Conservation (phyloP, 371 early-diverging fungal species). For the Fennellomyces sp. region DNA sequence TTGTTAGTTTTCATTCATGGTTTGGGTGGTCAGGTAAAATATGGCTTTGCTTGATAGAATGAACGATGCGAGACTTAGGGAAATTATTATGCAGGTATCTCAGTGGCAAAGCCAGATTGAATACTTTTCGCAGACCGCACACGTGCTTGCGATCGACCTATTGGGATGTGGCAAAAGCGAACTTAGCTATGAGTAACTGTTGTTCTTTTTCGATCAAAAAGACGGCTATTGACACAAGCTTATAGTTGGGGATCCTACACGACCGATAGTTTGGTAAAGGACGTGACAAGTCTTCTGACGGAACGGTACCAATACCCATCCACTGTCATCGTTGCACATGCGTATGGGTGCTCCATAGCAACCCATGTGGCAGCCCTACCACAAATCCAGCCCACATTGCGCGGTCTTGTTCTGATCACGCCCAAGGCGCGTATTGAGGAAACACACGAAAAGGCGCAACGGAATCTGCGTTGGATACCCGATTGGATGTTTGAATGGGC, state of each 20-base stretch:
- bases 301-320: slow-evolving; percentile 62
- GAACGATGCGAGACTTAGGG: neutral
- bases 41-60: neutral
- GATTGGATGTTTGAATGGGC: slow-evolving; percentile 58
- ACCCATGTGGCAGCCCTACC: slow-evolving; percentile 52
- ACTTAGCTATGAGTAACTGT: slow-evolving; percentile 25
- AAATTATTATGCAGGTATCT: slow-evolving; percentile 44
- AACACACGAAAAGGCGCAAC: slow-evolving; percentile 38
- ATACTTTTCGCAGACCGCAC: slow-evolving; percentile 69
- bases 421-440: slow-evolving; percentile 61
- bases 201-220: too few species aligned
- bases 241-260: slow-evolving; percentile 52
- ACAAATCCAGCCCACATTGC: slow-evolving; percentile 34
- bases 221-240: too few species aligned
- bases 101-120: slow-evolving; percentile 72
- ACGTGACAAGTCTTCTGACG: slow-evolving; percentile 52
- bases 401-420: slow-evolving; percentile 63
- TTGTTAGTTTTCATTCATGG: slow-evolving; percentile 75
- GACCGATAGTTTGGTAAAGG: slow-evolving; percentile 57
- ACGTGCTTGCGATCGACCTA: slow-evolving; percentile 70
- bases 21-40: slow-evolving; percentile 69
- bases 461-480: slow-evolving; percentile 51
- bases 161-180: slow-evolving; percentile 72
- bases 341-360: slow-evolving; percentile 71
- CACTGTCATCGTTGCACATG: slow-evolving; percentile 68